Conservation (phyloP, 2,329 filamentous ascomycete genomes). For the Epichloe hybrida region DNA sequence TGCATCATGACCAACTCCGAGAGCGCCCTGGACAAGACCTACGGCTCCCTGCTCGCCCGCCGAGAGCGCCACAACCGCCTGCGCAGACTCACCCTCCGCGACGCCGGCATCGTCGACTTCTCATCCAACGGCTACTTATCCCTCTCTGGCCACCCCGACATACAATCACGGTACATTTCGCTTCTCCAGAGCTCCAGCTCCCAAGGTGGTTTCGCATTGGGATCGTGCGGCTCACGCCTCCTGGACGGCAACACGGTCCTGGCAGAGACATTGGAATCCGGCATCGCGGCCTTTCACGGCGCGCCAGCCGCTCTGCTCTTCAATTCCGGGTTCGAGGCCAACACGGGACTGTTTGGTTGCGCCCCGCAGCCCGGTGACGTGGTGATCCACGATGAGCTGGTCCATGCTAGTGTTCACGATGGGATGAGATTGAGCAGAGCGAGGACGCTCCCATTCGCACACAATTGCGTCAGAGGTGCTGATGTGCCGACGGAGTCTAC, state of each 20-base stretch:
- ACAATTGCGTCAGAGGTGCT: conserved; percentile 34
- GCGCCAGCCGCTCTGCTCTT: conserved; percentile 35
- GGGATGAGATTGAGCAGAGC: conserved; percentile 57
- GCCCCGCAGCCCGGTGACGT: conserved; percentile 46
- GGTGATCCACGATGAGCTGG: conserved; percentile 59
- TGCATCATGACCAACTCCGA: conserved; percentile 1
- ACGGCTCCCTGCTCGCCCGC: conserved; percentile 15
- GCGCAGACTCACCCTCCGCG: conserved; percentile 40
- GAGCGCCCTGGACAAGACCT: conserved; percentile 14
- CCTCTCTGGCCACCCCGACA: conserved; percentile 37
- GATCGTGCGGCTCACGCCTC: conserved; percentile 39
- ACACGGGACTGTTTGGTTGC: conserved; percentile 47
- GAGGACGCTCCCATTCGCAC: conserved; percentile 35
- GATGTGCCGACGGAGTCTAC: background rate
- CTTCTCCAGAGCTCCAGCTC: conserved; percentile 14
- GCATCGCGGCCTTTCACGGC: conserved; percentile 34
- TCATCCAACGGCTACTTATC: conserved; percentile 73
- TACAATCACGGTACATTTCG: conserved; percentile 51
- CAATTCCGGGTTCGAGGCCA: conserved; percentile 52
- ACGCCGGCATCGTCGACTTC: conserved; percentile 59
- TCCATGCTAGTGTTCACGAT: conserved; percentile 69
- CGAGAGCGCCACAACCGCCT: conserved; percentile 23
- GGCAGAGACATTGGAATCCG: conserved; percentile 30
- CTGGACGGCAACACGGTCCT: conserved; percentile 36
- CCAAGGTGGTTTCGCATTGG: conserved; percentile 16